Percentiles rank a stretch among this genome's conserved stretches.
Conservation (phyloP, 208 protist genomes). For the Leishmania tropica region DNA sequence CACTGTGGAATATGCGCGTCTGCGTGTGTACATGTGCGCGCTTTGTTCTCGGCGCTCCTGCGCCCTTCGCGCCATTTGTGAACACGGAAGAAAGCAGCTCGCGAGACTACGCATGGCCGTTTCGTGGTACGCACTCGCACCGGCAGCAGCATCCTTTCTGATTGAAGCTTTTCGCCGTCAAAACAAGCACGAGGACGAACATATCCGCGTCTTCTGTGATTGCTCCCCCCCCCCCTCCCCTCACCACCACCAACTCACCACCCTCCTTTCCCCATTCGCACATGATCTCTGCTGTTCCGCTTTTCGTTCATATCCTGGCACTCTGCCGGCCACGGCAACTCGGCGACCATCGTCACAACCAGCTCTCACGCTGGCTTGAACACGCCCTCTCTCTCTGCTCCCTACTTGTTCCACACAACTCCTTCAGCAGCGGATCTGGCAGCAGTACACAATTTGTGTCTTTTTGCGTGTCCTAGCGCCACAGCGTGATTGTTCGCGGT, state of each 20-base stretch:
- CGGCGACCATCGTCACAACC: background rate
- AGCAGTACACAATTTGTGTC: background rate
- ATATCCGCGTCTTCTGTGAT: too few species aligned
- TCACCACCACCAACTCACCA: too few species aligned
- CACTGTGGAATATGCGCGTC: background rate
- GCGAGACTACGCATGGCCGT: background rate
- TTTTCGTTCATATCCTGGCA: too few species aligned
- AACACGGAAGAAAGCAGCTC: background rate
- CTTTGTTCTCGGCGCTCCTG: background rate
- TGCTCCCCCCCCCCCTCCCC: background rate
- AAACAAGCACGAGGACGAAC: background rate
- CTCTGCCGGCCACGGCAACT: background rate
- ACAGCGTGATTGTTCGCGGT: slow-evolving; percentile 7
- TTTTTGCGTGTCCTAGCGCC: background rate
- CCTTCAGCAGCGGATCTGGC: background rate
- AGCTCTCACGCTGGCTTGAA: background rate
- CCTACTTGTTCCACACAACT: background rate
- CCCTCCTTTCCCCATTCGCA: too few species aligned
- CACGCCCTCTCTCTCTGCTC: background rate
- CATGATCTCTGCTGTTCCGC: background rate
- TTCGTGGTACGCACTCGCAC: background rate
- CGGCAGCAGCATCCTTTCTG: background rate
- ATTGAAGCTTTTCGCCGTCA: too few species aligned
- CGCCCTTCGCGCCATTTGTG: background rate
- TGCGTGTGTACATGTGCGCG: too few species aligned